phyloP scores from a whole-genome alignment of 306 rosid species.

The Alnus rubra region DNA sequence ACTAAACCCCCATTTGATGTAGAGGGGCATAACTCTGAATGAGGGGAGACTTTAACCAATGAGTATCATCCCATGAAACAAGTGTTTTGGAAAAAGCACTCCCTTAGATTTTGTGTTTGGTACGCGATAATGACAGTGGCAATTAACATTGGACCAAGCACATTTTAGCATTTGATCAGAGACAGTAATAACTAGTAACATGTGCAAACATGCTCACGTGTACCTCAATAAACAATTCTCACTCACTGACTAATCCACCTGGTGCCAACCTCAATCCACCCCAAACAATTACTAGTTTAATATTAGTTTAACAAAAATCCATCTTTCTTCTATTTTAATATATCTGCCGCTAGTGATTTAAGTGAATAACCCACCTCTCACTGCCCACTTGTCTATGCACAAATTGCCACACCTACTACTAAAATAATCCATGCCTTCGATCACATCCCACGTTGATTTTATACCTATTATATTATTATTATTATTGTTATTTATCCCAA shows the following conservation, averaged over 20 bases:
- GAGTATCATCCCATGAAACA: background rate
- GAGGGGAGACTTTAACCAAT: background rate
- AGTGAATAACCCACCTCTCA: background rate
- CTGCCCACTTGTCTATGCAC: conserved; percentile 5
- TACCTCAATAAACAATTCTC: conserved; percentile 7
- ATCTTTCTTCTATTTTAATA: background rate
- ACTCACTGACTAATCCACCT: conserved; percentile 11
- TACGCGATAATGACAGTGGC: too few relatives aligned
- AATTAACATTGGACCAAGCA: background rate
- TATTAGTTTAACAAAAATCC: background rate
- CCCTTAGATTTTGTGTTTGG: too few relatives aligned
- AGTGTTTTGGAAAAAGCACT: too few relatives aligned
- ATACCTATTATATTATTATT: background rate
- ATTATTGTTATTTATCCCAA: background rate
- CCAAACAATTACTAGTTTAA: background rate
- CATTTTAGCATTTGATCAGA: background rate
- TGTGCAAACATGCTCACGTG: conserved; percentile 37
- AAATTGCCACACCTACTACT: background rate
- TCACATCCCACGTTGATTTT: conserved; percentile 29
- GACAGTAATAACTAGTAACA: conserved; percentile 17
- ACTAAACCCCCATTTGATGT: background rate
- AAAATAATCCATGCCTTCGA: conserved; percentile 7
- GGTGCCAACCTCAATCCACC: conserved; percentile 27
- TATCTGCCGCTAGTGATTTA: background rate
- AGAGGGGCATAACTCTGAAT: background rate